Conservation (phyloP, 805 yeast species). For the Saturnispora dispora region DNA sequence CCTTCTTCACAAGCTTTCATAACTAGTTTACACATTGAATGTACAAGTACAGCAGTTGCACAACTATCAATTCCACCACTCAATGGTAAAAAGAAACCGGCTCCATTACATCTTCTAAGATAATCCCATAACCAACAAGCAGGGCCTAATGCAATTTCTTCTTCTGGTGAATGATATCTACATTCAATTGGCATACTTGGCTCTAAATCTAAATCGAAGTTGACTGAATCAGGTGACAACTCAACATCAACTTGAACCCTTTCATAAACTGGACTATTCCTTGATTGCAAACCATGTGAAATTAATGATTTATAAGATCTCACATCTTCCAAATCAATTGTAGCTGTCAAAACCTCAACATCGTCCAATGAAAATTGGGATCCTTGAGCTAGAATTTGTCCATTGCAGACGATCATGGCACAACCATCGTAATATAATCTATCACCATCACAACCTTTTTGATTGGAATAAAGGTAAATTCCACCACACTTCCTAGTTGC, state of each 20-base stretch:
- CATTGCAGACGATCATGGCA: conserved; percentile 89
- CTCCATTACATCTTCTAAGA: conserved; percentile 78
- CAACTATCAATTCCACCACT: conserved; percentile 98
- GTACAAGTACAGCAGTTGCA: conserved; percentile 92
- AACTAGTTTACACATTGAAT: conserved; percentile 88
- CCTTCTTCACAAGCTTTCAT: conserved; percentile 59
- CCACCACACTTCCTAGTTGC: conserved; percentile 98
- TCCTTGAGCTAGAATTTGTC: conserved; percentile 87
- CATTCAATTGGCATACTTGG: conserved; percentile 49
- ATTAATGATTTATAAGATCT: conserved; percentile 66
- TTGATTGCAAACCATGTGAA: conserved; percentile 69
- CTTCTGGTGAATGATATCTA: conserved; percentile 75
- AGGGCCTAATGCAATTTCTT: conserved; percentile 96
- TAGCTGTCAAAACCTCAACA: conserved; percentile 93
- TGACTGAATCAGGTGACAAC: conserved; percentile 48
- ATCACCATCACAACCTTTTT: conserved; percentile 98
- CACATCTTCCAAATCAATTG: conserved; percentile 88
- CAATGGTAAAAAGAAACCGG: conserved; percentile 87
- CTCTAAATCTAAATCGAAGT: conserved; percentile 49
- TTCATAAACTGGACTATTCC: conserved; percentile 35
- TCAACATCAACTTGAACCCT: conserved; percentile 56
- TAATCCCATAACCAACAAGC: conserved; percentile 99
- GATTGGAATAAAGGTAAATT: conserved; percentile 85
- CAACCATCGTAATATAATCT: conserved; percentile 95
- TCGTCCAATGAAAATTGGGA: conserved; percentile 82